Base-by-base conservation (phyloP, 2,329 filamentous ascomycete genomes). In the Fusarium keratoplasticum region DNA sequence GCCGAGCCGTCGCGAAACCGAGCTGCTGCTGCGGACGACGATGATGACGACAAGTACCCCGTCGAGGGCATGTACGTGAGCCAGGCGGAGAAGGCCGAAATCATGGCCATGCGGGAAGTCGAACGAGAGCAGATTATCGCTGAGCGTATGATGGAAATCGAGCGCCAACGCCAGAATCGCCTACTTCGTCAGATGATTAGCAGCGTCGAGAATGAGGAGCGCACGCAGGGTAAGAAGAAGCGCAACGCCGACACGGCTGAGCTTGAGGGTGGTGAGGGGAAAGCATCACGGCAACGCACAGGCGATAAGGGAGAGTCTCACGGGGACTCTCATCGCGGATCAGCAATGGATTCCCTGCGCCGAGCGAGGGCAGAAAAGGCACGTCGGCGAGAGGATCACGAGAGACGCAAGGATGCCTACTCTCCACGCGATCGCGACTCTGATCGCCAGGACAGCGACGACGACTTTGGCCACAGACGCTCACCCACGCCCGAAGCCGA, bases 61-160 rank as follows among this genome's bases (percentile, higher is more conserved):
- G 89, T 98, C 72, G 96, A 99, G 74, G 95, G 96, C 77, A 92
- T 96, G 79, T 96, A 94, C 82, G 89, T 90, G 77, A 93, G 90
- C 75, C 87, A 91, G 52, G 88, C 90, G 42, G 94, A 96, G 80
- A 95, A 94, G 82, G 88, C 88, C 9, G 87, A 93, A 61, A 96
- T 99, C 71, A 92, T 96, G 89, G 89, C 88, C 66, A 91, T 98
- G 89, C 92, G 95, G 33, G 95, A 98, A 84, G 92, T 98, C 61
- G 92, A 97, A 80, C 93, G 96, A 72, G 96, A 99, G 83, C 91
- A 95, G 80, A 92, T 98, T 52, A 89, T 99, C 8, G 96, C 95
- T 22, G 94, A 97, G 76, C 94, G 96, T 74, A 92, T 93, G 38
- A 91, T 94, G 77, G 92, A 96, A 81, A 92, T 95, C 67, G 94